Evolutionary conservation across 2,329 filamentous ascomycete species (phyloP), one percentile per base, ranked within the genome.

Genomic region (Claviceps fusiformis): DNA sequence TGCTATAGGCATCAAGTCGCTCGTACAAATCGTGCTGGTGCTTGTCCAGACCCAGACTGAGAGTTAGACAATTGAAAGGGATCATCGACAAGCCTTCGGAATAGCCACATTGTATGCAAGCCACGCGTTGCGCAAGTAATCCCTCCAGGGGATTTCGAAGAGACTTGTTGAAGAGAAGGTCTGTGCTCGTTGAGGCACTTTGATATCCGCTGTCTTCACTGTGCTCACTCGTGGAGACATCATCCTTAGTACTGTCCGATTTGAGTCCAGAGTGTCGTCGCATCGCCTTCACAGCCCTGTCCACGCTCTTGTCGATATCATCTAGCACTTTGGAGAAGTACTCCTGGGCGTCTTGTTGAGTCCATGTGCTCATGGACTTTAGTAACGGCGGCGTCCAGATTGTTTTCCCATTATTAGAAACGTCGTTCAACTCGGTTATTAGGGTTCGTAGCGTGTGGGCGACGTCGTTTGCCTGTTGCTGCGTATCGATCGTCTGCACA

Each of bases 291-390:
- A 69, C 63, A 49, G 76, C 76, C 60, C 76, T 78, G 24, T 75
- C 72, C 45, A 89, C 75, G 64, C 95, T 89, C 63, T 85, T 86
- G 63, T 96, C 89, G 33, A 95, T 75, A 62, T 91, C 85, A 61
- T 92, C 89, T 50, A 96, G 70, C 15, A 98, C 77, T 64, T 92
- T 95, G 17, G 89, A 92, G 63, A 88, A 96, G 68, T 97, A 98
- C 68, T 98, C 93, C 66, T 97, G 93, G 5, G 93, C 93, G 70
- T 98, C 93, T 70, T 98, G 93, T 67, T 97, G 93, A 62, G 95
- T 87, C 81, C 87, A 95, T 35, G 88, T 95, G 68, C 86, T 92
- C 85, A 97, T 95, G 10, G 85, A 91, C 70, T 95, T 95, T 49
- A 96, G 73, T 54, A 86, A 81, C 0, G 79, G 73, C 0, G 89